These are phyloP conservation scores for Ogataea salicorniae DNA, from an alignment of 805 yeast genomes.

Conservation along the genomic window DNA sequence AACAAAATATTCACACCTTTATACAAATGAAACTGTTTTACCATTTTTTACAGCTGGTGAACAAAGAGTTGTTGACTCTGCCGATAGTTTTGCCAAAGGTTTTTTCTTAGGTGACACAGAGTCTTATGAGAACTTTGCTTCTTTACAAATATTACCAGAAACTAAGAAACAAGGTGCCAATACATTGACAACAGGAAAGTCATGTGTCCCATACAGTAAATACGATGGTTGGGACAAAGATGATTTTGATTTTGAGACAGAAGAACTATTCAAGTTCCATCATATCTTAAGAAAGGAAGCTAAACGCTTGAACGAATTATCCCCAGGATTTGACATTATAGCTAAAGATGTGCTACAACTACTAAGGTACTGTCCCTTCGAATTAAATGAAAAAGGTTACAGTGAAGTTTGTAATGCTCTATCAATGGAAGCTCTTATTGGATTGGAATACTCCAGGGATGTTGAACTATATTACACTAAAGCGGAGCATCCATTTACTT, in stretches of 20 bases:
- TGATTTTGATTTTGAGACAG: constrained; percentile 14
- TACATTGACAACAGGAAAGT: constrained; percentile 50
- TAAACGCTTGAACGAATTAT: constrained; percentile 47
- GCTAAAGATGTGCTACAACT: constrained; percentile 46
- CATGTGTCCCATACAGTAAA: constrained; percentile 35
- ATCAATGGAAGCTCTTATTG: constrained; percentile 62
- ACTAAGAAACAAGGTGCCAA: constrained; percentile 47
- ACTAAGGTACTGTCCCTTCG: constrained; percentile 68
- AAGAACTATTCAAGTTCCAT: constrained; percentile 9
- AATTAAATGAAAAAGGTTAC: constrained; percentile 61
- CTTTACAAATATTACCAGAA: constrained; percentile 42
- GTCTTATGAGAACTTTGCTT: constrained; percentile 30
- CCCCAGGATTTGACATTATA: constrained; percentile 51
- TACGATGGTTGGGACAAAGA: constrained; percentile 5
- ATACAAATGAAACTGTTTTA: constrained; percentile 30
- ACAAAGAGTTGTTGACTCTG: constrained; percentile 51
- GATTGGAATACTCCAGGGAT: constrained; percentile 56
- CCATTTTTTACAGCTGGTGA: constrained; percentile 54
- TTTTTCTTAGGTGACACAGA: constrained; percentile 39
- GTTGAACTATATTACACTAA: constrained; percentile 53
- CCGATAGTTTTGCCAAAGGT: constrained; percentile 53
- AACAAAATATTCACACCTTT: constrained; percentile 44
- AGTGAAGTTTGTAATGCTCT: constrained; percentile 66
- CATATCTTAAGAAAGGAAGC: constrained; percentile 49
- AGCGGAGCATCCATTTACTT: constrained; percentile 53